Evolutionary conservation across 371 early-diverging fungal genomes (phyloP).

Genomic region (Mucor plumbeus): DNA sequence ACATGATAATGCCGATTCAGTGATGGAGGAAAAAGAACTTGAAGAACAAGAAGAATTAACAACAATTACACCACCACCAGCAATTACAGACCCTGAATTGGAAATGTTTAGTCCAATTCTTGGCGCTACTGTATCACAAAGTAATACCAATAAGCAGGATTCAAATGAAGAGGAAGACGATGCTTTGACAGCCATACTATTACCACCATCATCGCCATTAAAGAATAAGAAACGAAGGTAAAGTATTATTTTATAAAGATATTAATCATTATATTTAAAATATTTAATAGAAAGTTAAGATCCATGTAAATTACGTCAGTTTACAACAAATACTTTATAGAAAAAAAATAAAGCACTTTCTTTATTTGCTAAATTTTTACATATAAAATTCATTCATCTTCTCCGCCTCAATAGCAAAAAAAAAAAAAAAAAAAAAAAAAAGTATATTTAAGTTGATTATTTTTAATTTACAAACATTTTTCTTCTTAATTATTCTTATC

Average conservation of each 20-base stretch:
- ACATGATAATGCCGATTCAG: background rate
- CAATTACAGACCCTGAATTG: constrained; percentile 10
- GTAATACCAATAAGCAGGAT: background rate
- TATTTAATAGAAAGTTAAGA: background rate
- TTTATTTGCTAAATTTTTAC: background rate
- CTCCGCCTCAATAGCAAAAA: constrained; percentile 2
- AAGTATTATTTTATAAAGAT: background rate
- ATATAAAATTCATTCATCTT: background rate
- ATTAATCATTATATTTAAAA: background rate
- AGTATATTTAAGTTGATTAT: constrained; percentile 1
- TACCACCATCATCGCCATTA: background rate
- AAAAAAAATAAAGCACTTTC: background rate
- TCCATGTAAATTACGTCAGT: constrained; percentile 17
- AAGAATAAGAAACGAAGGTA: constrained; percentile 19
- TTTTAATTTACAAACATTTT: background rate
- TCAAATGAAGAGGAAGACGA: constrained; percentile 11
- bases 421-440: no score
- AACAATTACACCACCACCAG: background rate
- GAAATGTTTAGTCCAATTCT: constrained; percentile 24
- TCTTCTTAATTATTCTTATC: constrained; percentile 2
- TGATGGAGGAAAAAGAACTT: background rate
- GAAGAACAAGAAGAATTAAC: background rate
- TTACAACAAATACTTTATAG: background rate
- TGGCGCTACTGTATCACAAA: constrained; percentile 17
- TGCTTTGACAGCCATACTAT: constrained; percentile 1